Conservation (phyloP, 1,139 yeast species). For the Kodamaea alishanica region DNA sequence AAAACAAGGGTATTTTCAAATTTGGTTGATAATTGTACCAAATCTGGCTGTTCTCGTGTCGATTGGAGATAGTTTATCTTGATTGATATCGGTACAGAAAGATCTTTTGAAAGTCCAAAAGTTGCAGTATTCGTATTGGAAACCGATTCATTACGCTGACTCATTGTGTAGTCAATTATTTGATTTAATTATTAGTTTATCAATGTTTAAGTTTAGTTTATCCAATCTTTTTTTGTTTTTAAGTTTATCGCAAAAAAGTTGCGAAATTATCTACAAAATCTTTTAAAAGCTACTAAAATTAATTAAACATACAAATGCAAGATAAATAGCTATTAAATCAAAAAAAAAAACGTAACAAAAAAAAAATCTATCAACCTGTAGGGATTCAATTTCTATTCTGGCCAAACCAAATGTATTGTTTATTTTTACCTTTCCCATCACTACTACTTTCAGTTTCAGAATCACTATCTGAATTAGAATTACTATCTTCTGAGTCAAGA, state of each 20-base stretch:
- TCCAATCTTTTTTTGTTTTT: neutral
- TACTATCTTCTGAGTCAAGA: constrained; percentile 24
- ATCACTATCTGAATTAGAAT: constrained; percentile 14
- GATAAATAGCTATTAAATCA: neutral
- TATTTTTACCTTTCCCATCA: constrained; percentile 9
- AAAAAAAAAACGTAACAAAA: neutral
- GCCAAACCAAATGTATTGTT: constrained; percentile 37
- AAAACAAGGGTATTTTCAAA: constrained; percentile 52
- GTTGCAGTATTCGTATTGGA: constrained; percentile 34
- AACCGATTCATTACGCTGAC: constrained; percentile 1
- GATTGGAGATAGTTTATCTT: constrained; percentile 22
- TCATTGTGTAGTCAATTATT: neutral
- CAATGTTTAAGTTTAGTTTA: neutral
- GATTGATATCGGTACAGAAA: constrained; percentile 48
- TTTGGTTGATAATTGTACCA: constrained; percentile 40
- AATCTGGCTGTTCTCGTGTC: constrained; percentile 8
- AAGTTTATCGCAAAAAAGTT: too few relatives aligned
- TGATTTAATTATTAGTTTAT: neutral
- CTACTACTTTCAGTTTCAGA: constrained; percentile 9
- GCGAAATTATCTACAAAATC: too few relatives aligned
- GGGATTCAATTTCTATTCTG: constrained; percentile 21
- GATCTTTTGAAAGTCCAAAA: constrained; percentile 74
- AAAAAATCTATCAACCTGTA: neutral
- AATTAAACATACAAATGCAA: neutral
- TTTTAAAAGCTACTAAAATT: neutral